These are phyloP conservation scores for Stephanocyclus meneghinianus DNA, from an alignment of 352 stramenopile genomes.

Conservation along the genomic window DNA sequence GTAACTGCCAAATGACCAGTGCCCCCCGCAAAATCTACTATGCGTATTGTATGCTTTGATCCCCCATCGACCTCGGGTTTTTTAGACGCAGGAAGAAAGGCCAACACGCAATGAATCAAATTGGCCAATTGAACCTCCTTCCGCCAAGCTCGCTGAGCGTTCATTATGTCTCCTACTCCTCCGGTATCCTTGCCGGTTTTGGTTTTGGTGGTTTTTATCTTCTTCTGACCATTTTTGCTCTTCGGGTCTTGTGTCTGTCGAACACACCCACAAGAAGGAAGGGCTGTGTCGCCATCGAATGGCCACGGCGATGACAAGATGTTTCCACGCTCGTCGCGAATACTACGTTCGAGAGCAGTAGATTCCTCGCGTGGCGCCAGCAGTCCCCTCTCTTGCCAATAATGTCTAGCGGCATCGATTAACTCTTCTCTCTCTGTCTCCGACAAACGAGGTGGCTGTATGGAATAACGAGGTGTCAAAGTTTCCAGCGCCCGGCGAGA, in stretches of 20 bases:
- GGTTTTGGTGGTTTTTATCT: constrained; percentile 21
- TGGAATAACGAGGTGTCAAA: constrained; percentile 34
- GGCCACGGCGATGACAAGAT: constrained; percentile 30
- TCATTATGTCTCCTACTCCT: constrained; percentile 36
- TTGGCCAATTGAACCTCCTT: constrained; percentile 68
- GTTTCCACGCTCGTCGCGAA: neutral
- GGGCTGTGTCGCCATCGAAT: constrained; percentile 31
- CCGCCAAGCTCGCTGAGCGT: constrained; percentile 45
- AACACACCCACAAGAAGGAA: constrained; percentile 35
- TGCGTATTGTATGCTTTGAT: constrained; percentile 28
- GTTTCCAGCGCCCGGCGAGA: constrained; percentile 12
- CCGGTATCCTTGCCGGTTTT: constrained; percentile 18
- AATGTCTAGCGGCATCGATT: constrained; percentile 13
- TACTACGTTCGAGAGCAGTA: neutral
- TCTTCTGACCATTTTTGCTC: neutral
- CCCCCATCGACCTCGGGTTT: neutral
- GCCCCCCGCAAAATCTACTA: constrained; percentile 72
- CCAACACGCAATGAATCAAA: constrained; percentile 66
- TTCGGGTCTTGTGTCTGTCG: neutral
- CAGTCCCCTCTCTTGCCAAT: constrained; percentile 1
- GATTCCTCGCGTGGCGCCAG: neutral
- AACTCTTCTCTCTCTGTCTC: neutral
- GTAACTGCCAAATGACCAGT: constrained; percentile 67
- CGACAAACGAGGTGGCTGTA: constrained; percentile 24
- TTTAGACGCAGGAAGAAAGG: constrained; percentile 50